Conservation (phyloP, 257 asterid species). For the Penstemon newberryi region DNA sequence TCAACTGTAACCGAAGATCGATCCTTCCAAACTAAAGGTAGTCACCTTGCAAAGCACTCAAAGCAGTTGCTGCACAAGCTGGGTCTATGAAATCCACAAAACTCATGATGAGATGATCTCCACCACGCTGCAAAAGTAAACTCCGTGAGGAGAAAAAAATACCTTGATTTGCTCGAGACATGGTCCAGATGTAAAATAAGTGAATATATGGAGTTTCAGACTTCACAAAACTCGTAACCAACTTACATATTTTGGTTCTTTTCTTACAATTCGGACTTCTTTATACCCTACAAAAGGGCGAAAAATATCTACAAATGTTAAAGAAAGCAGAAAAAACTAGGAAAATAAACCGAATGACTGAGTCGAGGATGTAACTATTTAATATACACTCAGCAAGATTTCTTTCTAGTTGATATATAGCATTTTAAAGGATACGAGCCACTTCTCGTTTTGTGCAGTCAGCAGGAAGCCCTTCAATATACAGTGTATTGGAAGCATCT, state of each 20-base stretch:
- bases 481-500: conserved; percentile 59
- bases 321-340: conserved; percentile 20
- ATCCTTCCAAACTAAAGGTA: background rate
- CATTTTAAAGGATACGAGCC: conserved; percentile 54
- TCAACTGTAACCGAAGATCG: background rate
- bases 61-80: conserved; percentile 67
- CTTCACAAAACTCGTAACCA: background rate
- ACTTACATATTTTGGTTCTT: conserved; percentile 56
- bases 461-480: conserved; percentile 60
- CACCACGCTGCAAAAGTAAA: conserved; percentile 48
- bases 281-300: conserved; percentile 62
- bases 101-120: conserved; percentile 53
- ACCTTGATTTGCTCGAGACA: background rate
- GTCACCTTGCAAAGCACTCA: conserved; percentile 59
- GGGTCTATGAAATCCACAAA: conserved; percentile 55
- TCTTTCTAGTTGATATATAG: conserved; percentile 7
- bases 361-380: background rate
- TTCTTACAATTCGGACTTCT: conserved; percentile 59
- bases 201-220: too few relatives aligned
- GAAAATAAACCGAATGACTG: background rate
- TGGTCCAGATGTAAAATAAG: background rate
- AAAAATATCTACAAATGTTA: conserved; percentile 47
- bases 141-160: background rate
- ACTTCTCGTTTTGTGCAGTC: conserved; percentile 54
- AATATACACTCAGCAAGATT: too few relatives aligned